phyloP scores from a whole-genome alignment of 352 stramenopile species.

The Phytophthora kernoviae region DNA sequence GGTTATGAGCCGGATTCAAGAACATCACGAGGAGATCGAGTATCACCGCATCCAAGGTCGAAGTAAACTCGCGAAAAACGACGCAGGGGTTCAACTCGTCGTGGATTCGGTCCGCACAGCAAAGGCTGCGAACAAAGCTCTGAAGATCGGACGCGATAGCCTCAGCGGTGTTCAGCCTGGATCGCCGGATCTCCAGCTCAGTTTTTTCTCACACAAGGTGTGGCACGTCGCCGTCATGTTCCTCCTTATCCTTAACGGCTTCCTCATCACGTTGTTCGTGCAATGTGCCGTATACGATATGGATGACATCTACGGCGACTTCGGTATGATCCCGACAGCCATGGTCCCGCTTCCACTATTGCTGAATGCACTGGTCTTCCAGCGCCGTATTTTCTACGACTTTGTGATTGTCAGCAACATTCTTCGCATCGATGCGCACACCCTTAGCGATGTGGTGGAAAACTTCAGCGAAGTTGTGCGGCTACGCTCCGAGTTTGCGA shows the following conservation, averaged over 20 bases:
- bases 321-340: slow-evolving; percentile 30
- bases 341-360: slow-evolving; percentile 42
- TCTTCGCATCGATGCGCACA: slow-evolving; percentile 50
- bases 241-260: slow-evolving; percentile 65
- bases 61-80: slow-evolving; percentile 11
- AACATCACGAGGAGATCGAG: slow-evolving; percentile 29
- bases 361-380: slow-evolving; percentile 57
- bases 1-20: slow-evolving; percentile 21
- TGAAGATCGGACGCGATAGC: not conserved
- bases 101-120: not conserved
- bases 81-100: slow-evolving; percentile 2
- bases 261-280: slow-evolving; percentile 59
- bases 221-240: slow-evolving; percentile 68
- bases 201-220: slow-evolving; percentile 66
- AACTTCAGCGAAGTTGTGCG: slow-evolving; percentile 62
- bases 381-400: slow-evolving; percentile 59
- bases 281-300: slow-evolving; percentile 62
- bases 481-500: slow-evolving; percentile 53
- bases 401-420: slow-evolving; percentile 63
- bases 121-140: not conserved
- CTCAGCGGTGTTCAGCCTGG: slow-evolving; percentile 15
- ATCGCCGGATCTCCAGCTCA: slow-evolving; percentile 26
- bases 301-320: slow-evolving; percentile 36
- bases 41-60: slow-evolving; percentile 16
- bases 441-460: slow-evolving; percentile 58